These are phyloP conservation scores for Zygoascus tannicola DNA, from an alignment of 805 yeast species.

Conservation along the genomic window DNA sequence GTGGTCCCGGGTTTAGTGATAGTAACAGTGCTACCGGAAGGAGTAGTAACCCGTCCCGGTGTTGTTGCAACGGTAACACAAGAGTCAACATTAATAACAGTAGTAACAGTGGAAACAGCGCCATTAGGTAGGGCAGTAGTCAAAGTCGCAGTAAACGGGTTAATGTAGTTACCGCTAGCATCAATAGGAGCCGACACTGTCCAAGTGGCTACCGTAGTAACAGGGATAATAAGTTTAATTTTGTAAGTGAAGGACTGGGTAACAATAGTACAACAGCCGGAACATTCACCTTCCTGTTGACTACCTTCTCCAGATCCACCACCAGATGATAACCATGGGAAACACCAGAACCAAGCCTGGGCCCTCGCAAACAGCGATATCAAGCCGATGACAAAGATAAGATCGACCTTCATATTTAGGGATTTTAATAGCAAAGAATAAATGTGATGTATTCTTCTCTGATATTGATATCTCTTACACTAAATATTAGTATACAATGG, in stretches of 20 bases:
- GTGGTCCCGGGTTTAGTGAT: constrained; percentile 15
- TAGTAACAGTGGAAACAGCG: constrained; percentile 35
- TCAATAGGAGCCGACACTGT: constrained; percentile 19
- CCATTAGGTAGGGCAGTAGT: constrained; percentile 37
- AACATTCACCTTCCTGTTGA: constrained; percentile 15
- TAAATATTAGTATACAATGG: no score
- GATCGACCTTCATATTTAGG: background rate
- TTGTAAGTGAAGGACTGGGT: constrained; percentile 19
- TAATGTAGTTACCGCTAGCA: constrained; percentile 12
- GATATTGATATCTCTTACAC: no score
- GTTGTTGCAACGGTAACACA: constrained; percentile 14
- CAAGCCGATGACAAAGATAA: constrained; percentile 1
- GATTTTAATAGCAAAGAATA: no score
- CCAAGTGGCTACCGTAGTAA: constrained; percentile 16
- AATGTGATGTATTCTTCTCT: no score
- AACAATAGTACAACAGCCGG: constrained; percentile 26
- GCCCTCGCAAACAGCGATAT: background rate
- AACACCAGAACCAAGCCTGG: constrained; percentile 1
- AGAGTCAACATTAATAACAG: constrained; percentile 18
- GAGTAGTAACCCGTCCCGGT: constrained; percentile 8
- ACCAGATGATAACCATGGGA: background rate
- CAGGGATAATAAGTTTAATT: constrained; percentile 10
- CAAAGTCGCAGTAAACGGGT: constrained; percentile 17
- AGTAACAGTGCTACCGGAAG: constrained; percentile 15
- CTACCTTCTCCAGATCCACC: background rate